A percentile compares a stretch with the other conserved stretches of the same genome.
These are phyloP conservation scores for Adansonia madagascariensis DNA, from an alignment of 441 rosid genomes.

Conservation along the genomic window DNA sequence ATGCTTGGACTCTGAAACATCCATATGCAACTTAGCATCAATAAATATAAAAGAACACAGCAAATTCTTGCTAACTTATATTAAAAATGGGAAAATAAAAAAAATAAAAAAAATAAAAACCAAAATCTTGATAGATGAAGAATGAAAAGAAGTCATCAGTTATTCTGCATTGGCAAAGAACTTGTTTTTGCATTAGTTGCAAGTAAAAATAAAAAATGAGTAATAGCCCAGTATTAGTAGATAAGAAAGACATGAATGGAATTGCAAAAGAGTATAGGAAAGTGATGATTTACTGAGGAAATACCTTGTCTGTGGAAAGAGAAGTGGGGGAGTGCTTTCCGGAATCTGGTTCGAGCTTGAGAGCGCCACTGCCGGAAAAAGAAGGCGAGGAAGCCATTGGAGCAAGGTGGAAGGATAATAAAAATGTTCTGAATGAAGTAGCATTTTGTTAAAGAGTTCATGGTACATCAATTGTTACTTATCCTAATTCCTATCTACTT, in stretches of 20 bases:
- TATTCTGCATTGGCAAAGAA: neutral
- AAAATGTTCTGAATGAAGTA: neutral
- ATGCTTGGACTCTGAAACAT: conserved; percentile 37
- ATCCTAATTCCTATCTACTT: conserved; percentile 23
- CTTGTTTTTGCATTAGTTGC: neutral
- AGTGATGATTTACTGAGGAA: neutral
- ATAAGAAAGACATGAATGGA: neutral
- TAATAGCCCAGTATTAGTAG: neutral
- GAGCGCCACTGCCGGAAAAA: conserved; percentile 28
- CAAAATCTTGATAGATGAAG: neutral
- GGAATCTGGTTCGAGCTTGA: conserved; percentile 42
- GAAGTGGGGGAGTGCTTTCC: conserved; percentile 35
- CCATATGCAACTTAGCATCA: conserved; percentile 23
- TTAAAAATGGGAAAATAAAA: neutral
- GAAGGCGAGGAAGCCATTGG: conserved; percentile 53
- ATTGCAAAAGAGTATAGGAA: neutral
- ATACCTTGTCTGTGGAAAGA: conserved; percentile 42
- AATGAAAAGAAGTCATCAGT: neutral
- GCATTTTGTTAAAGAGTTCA: neutral
- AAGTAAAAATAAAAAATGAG: neutral
- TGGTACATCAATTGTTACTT: neutral
- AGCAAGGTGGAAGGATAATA: neutral
- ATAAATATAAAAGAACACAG: neutral
- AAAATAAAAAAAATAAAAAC: neutral
- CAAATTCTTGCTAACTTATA: neutral